phyloP scores from a whole-genome alignment of 1,284 basidiomycete genomes.

The Cutaneotrichosporon sp. region DNA sequence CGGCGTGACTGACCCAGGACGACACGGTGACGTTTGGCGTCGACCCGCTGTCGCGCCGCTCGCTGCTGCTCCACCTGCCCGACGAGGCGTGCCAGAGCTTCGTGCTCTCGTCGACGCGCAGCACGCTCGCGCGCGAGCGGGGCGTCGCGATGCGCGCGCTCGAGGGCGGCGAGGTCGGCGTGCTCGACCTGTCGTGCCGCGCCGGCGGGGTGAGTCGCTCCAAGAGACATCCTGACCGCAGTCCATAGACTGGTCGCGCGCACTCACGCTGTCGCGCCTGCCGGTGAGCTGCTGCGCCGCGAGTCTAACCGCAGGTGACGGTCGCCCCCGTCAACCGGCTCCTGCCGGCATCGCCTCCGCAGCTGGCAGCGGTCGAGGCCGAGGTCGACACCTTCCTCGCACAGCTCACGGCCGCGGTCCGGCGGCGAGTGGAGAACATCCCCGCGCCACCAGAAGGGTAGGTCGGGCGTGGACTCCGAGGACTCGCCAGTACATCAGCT shows the following conservation, averaged over 20 bases:
- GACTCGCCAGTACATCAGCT: no score
- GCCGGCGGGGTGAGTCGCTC: not conserved
- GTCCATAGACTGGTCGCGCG: not conserved
- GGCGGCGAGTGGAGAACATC: conserved; percentile 55
- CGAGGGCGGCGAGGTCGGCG: conserved; percentile 40
- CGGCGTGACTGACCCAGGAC: conserved; percentile 6
- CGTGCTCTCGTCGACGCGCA: conserved; percentile 36
- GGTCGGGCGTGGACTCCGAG: not conserved
- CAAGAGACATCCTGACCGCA: not conserved
- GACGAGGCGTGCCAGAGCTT: conserved; percentile 9
- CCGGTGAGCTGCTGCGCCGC: not conserved
- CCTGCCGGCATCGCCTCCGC: conserved; percentile 16
- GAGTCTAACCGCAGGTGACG: not conserved
- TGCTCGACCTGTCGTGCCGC: conserved; percentile 22
- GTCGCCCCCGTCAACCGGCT: not conserved
- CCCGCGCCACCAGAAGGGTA: conserved; percentile 35
- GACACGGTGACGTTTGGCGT: conserved; percentile 71
- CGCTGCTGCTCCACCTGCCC: conserved; percentile 64
- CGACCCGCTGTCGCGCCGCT: conserved; percentile 89
- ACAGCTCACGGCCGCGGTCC: conserved; percentile 44
- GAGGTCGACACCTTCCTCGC: conserved; percentile 45
- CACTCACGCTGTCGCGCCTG: not conserved
- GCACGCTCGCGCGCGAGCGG: conserved; percentile 19
- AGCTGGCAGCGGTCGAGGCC: conserved; percentile 12
- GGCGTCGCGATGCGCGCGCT: conserved; percentile 35